phyloP scores from a whole-genome alignment of 768 basidiomycete genomes.

The Calocybe cyanea region DNA sequence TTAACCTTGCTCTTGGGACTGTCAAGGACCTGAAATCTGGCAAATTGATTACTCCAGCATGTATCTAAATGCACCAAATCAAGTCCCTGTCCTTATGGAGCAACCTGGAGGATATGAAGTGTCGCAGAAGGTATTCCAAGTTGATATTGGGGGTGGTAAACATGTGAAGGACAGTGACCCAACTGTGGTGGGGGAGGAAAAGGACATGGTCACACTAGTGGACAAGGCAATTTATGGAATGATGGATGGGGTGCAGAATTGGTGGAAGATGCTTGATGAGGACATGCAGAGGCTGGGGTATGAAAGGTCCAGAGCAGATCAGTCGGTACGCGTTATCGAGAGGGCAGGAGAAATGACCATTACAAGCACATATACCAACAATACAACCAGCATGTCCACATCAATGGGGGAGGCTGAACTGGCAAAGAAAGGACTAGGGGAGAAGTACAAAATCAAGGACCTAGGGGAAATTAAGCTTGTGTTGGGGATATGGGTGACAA shows the following conservation, averaged over 20 bases:
- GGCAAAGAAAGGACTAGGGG: background rate
- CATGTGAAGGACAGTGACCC: background rate
- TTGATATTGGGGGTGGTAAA: background rate
- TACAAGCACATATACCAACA: slow-evolving; percentile 6
- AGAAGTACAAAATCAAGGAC: slow-evolving; percentile 5
- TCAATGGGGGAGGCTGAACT: background rate
- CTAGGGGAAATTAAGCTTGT: slow-evolving; percentile 3
- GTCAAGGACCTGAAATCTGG: slow-evolving; percentile 22
- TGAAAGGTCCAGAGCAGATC: slow-evolving; percentile 15
- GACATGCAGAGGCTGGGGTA: slow-evolving; percentile 9
- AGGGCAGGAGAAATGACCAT: slow-evolving; percentile 12
- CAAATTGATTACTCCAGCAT: slow-evolving; percentile 19
- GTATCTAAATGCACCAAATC: slow-evolving; percentile 11
- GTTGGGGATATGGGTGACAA: background rate
- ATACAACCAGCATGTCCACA: slow-evolving; percentile 1
- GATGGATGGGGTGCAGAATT: slow-evolving; percentile 6
- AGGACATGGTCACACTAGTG: slow-evolving; percentile 10
- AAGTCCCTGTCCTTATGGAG: background rate
- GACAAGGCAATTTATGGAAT: slow-evolving; percentile 2
- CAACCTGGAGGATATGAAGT: background rate
- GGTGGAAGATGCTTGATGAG: background rate
- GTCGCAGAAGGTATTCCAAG: slow-evolving; percentile 4
- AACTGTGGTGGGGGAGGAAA: background rate
- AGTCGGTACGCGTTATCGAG: slow-evolving; percentile 7
- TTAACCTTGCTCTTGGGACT: background rate